phyloP scores from a whole-genome alignment of 805 yeast genomes.

The Candida takata region DNA sequence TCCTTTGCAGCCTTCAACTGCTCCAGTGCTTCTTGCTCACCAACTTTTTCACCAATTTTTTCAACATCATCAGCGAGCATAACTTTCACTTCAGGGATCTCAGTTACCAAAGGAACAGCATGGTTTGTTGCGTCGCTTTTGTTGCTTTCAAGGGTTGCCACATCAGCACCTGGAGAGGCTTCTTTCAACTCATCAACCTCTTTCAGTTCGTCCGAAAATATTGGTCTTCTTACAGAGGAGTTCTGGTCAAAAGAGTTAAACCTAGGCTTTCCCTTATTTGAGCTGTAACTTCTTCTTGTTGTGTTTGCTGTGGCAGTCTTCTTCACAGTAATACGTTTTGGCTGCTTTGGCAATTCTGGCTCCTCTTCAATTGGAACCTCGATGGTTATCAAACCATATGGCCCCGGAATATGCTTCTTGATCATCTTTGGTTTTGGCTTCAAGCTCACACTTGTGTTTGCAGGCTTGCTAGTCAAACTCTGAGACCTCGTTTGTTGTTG shows the following conservation, averaged over 20 bases:
- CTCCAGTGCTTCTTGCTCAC: constrained; percentile 6
- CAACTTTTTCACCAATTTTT: constrained; percentile 3
- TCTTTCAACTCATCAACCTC: constrained; percentile 9
- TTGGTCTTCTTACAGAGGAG: constrained; percentile 11
- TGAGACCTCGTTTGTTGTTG: constrained; percentile 1
- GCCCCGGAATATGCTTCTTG: constrained; percentile 67
- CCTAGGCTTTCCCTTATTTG: constrained; percentile 5
- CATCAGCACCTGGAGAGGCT: too few relatives aligned
- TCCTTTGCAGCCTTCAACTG: constrained; percentile 10
- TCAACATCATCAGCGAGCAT: background rate
- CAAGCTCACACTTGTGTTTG: background rate
- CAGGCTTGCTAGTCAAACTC: constrained; percentile 1
- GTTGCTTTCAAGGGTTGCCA: too few relatives aligned
- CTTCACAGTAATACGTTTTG: background rate
- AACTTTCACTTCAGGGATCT: background rate
- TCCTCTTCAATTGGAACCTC: constrained; percentile 51
- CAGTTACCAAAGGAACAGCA: too few relatives aligned
- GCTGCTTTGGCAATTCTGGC: constrained; percentile 9
- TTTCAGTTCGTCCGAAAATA: constrained; percentile 15
- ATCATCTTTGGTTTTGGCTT: constrained; percentile 37
- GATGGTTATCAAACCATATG: constrained; percentile 59
- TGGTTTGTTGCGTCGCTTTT: too few relatives aligned
- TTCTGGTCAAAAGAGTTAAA: constrained; percentile 1
- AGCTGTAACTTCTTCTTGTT: background rate
- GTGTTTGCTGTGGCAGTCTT: too few relatives aligned